Evolutionary conservation across 2,329 filamentous ascomycete species (phyloP).

Genomic region (Dactylella cylindrospora): DNA sequence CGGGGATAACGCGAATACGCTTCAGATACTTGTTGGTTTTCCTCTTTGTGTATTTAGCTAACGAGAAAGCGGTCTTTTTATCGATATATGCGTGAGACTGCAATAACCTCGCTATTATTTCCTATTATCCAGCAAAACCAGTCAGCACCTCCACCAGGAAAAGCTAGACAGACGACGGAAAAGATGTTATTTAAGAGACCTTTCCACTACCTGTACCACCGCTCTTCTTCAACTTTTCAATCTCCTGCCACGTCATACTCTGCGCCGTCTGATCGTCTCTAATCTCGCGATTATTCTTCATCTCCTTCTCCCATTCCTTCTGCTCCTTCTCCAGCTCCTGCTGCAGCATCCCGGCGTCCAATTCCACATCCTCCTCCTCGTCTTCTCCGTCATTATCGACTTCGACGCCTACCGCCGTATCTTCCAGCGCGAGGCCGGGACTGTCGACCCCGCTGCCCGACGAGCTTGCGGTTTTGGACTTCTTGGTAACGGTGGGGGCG

Average conservation of each 20-base stretch:
- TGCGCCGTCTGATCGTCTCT: constrained; percentile 69
- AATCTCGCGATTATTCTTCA: constrained; percentile 66
- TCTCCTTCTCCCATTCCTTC: constrained; percentile 56
- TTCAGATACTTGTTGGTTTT: constrained; percentile 93
- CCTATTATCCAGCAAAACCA: constrained; percentile 61
- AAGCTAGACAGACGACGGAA: neutral
- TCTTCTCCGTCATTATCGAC: constrained; percentile 45
- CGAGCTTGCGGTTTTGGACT: constrained; percentile 18
- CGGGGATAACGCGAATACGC: constrained; percentile 78
- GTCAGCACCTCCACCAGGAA: neutral
- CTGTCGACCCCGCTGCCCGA: constrained; percentile 31
- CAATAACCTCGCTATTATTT: constrained; percentile 89
- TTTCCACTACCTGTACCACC: constrained; percentile 66
- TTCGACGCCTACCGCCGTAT: constrained; percentile 47
- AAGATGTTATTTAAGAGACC: constrained; percentile 40
- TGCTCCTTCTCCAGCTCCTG: constrained; percentile 42
- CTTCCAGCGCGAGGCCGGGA: constrained; percentile 29
- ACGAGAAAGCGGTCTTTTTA: constrained; percentile 88
- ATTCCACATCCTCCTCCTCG: constrained; percentile 49
- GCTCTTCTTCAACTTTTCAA: constrained; percentile 70
- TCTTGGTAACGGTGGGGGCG: constrained; percentile 6
- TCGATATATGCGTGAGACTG: constrained; percentile 85
- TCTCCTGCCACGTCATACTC: constrained; percentile 70
- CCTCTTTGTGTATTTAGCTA: constrained; percentile 92
- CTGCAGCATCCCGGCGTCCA: constrained; percentile 52